Evolutionary conservation across 2,329 filamentous ascomycete species (phyloP), one percentile per base, ranked within the genome.

Genomic region (Trichophyton rubrum): DNA sequence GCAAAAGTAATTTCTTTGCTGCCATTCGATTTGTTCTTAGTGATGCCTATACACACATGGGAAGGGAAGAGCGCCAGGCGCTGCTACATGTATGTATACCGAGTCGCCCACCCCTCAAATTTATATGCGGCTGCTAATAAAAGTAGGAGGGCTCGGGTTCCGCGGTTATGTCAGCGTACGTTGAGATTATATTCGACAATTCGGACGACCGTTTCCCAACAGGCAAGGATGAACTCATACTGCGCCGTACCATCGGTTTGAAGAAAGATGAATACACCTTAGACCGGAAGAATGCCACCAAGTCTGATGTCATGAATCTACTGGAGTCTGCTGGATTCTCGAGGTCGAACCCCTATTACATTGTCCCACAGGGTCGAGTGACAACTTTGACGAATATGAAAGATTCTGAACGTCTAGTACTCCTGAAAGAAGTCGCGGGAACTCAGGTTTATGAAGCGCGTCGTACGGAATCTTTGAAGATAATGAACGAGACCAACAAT

Each of bases 251-350:
- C 0, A 99, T 99, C 72, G 93, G 92, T 59, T 80, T 92, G 64
- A 97, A 99, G 76, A 99, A 99, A 76, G 93, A 99, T 72, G 93
- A 99, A 77, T 99, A 97, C 73, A 95, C 92, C 1, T 83, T 99
- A 33, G 93, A 99, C 74, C 89, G 91, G 71, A 99, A 96, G 77
- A 95, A 95, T 66, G 89, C 91, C 38, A 96, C 91, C 41, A 96
- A 95, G 72, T 82, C 85, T 64, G 93, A 99, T 72, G 92, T 99
- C 62, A 88, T 95, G 80, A 95, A 96, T 72, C 82, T 99, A 41
- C 82, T 99, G 47, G 93, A 99, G 73, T 95, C 90, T 6, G 93
- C 93, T 13, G 93, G 93, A 20, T 97, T 99, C 74, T 97, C 92
- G 63, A 85, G 90, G 66, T 96, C 91, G 61, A 99, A 99, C 72